Conservation (phyloP, 345 rosid genomes). For the Toxicodendron radicans region DNA sequence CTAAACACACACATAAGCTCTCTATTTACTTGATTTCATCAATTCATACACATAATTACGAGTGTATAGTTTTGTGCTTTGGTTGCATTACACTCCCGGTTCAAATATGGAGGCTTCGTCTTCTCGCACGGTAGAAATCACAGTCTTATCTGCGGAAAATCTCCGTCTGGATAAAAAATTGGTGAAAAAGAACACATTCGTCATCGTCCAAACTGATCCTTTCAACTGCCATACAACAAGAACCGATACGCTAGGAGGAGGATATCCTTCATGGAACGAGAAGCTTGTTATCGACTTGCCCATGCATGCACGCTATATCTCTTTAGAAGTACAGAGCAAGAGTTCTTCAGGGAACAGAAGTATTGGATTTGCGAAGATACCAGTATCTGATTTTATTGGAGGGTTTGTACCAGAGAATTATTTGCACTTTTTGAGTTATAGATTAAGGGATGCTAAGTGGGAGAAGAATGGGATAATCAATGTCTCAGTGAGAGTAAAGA, state of each 20-base stretch:
- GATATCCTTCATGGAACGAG: constrained; percentile 58
- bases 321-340: constrained; percentile 43
- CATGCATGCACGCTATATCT: constrained; percentile 29
- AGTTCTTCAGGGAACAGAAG: constrained; percentile 29
- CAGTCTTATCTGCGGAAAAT: constrained; percentile 57
- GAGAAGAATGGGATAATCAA: constrained; percentile 57
- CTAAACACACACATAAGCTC: too few relatives aligned
- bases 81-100: not conserved
- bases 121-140: constrained; percentile 43
- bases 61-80: not conserved
- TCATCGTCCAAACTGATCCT: constrained; percentile 30
- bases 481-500: constrained; percentile 54
- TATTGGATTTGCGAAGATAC: constrained; percentile 48
- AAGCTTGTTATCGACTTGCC: constrained; percentile 49
- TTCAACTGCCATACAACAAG: constrained; percentile 10
- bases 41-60: not conserved
- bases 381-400: constrained; percentile 57
- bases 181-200: constrained; percentile 41
- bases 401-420: constrained; percentile 48
- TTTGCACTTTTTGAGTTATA: constrained; percentile 67
- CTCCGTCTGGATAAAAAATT: constrained; percentile 42
- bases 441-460: constrained; percentile 51
- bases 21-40: too few relatives aligned
- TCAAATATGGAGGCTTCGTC: constrained; percentile 5
- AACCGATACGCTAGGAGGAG: constrained; percentile 39